phyloP scores from a whole-genome alignment of 1,284 basidiomycete species.

The Naganishia albida region DNA sequence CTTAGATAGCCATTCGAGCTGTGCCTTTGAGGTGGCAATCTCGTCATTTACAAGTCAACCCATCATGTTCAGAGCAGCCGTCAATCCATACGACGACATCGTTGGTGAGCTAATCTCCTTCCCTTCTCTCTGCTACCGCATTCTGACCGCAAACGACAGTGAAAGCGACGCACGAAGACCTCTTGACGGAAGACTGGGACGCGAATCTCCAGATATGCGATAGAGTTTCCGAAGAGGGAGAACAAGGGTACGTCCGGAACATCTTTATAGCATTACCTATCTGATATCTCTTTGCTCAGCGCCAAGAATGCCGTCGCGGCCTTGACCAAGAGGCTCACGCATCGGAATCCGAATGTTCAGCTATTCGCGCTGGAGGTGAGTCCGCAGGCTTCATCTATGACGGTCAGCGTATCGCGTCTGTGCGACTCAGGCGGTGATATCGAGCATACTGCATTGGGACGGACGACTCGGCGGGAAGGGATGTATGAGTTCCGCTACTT shows the following conservation, averaged over 20 bases:
- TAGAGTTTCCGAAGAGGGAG: conserved; percentile 86
- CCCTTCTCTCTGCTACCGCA: background rate
- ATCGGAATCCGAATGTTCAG: conserved; percentile 96
- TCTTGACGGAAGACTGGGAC: conserved; percentile 95
- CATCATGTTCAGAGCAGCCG: conserved; percentile 55
- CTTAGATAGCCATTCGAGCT: background rate
- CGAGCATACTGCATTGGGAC: background rate
- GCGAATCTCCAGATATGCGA: conserved; percentile 93
- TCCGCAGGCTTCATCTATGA: background rate
- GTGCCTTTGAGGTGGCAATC: background rate
- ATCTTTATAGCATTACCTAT: background rate
- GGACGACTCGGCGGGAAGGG: no score
- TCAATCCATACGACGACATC: conserved; percentile 88
- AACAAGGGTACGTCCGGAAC: conserved; percentile 64
- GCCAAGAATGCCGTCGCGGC: conserved; percentile 83
- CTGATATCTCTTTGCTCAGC: conserved; percentile 56
- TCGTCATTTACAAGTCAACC: background rate
- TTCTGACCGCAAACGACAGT: conserved; percentile 54
- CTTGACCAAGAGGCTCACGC: conserved; percentile 83
- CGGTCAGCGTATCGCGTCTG: no score
- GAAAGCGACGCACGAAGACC: conserved; percentile 92
- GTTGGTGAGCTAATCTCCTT: conserved; percentile 66
- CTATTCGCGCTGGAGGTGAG: conserved; percentile 76
- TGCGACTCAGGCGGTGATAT: background rate
- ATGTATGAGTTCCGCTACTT: no score